Conservation (phyloP, 352 stramenopile species). For the Globisporangium barbulae region DNA sequence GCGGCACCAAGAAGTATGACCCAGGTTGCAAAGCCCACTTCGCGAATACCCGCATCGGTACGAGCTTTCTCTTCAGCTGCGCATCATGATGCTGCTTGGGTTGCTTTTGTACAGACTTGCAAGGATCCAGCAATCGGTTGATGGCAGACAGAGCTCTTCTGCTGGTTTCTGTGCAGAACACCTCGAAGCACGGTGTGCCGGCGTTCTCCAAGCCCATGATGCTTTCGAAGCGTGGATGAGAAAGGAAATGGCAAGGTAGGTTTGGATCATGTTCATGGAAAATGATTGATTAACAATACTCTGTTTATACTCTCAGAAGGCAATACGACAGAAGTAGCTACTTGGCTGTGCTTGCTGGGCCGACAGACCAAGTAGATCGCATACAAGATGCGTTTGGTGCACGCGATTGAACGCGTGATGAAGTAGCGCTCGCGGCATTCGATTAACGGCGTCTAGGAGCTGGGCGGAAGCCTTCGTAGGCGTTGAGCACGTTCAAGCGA, state of each 20-base stretch:
- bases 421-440: not conserved
- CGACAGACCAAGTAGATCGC: not conserved
- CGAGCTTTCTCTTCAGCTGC: not conserved
- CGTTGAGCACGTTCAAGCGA: constrained; percentile 29
- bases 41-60: not conserved
- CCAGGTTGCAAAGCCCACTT: not conserved
- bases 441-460: not conserved
- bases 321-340: too few species aligned
- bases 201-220: too few species aligned
- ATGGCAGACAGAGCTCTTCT: not conserved
- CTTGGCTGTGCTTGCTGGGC: not conserved
- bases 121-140: not conserved
- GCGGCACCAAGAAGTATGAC: not conserved
- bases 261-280: too few species aligned
- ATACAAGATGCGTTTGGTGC: too few species aligned
- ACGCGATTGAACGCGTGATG: not conserved
- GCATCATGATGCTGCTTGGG: not conserved
- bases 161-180: too few species aligned
- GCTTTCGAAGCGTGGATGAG: too few species aligned
- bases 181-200: too few species aligned
- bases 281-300: too few species aligned
- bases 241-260: too few species aligned
- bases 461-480: constrained; percentile 12
- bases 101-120: not conserved
- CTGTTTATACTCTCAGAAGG: too few species aligned